Percentiles rank a stretch among this genome's conserved stretches.
phyloP scores from a whole-genome alignment of 2,329 filamentous ascomycete species.

The Pseudogymnoascus sp. region DNA sequence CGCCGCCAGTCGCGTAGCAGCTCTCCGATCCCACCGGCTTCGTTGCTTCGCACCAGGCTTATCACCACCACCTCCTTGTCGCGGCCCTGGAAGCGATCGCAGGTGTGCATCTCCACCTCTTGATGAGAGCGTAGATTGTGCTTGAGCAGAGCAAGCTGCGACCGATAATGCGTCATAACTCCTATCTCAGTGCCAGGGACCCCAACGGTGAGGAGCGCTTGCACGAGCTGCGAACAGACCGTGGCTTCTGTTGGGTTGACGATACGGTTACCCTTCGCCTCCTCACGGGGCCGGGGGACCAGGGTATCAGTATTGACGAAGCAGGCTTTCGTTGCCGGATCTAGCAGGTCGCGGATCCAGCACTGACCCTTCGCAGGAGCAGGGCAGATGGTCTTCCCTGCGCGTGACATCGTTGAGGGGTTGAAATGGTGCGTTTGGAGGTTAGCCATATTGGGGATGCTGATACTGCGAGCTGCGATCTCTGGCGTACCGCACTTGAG shows the following conservation, averaged over 20 bases:
- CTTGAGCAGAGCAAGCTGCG: constrained; percentile 76
- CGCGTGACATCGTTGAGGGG: constrained; percentile 34
- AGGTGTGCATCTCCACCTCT: constrained; percentile 87
- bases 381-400: constrained; percentile 46
- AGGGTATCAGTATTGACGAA: constrained; percentile 86
- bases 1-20: constrained; percentile 83
- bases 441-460: constrained; percentile 56
- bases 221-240: constrained; percentile 71
- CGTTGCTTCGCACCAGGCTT: constrained; percentile 80
- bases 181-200: constrained; percentile 71
- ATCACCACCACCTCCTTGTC: constrained; percentile 92
- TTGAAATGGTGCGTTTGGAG: constrained; percentile 53
- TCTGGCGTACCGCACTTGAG: constrained; percentile 79
- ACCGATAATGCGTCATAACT: constrained; percentile 94
- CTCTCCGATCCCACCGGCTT: constrained; percentile 75
- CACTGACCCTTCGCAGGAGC: constrained; percentile 42
- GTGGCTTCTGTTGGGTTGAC: constrained; percentile 78
- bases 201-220: constrained; percentile 66
- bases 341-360: constrained; percentile 67
- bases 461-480: constrained; percentile 61
- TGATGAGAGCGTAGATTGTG: constrained; percentile 54
- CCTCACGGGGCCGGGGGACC: constrained; percentile 55
- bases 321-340: constrained; percentile 63
- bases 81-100: constrained; percentile 91
- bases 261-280: constrained; percentile 73